These are phyloP conservation scores for Saxophila tyrrhenica DNA, from an alignment of 495 filamentous ascomycete genomes.

Conservation along the genomic window DNA sequence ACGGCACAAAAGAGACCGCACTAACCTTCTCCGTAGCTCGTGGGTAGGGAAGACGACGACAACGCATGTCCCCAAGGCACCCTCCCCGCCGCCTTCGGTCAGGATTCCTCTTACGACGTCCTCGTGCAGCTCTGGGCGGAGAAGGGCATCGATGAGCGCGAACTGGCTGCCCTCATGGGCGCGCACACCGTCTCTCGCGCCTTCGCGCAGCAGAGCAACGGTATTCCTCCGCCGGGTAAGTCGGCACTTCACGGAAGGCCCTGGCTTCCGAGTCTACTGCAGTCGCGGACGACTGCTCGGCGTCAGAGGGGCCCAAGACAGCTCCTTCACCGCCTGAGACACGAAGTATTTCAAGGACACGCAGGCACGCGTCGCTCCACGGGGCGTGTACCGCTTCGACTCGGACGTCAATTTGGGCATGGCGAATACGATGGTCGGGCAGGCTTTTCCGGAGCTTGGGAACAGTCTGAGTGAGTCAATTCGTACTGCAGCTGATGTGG, in stretches of 20 bases:
- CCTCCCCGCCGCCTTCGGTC: slow-evolving; percentile 25
- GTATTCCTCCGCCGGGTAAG: slow-evolving; percentile 20
- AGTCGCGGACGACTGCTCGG: background rate
- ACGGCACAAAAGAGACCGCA: no score
- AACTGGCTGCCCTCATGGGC: slow-evolving; percentile 39
- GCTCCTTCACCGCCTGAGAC: slow-evolving; percentile 36
- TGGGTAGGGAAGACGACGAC: slow-evolving; percentile 30
- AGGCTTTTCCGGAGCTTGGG: background rate
- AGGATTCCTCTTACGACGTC: slow-evolving; percentile 21
- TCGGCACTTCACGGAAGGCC: no score
- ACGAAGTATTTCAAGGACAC: slow-evolving; percentile 37
- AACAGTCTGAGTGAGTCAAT: background rate
- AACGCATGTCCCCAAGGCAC: slow-evolving; percentile 23
- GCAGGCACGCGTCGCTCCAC: slow-evolving; percentile 22
- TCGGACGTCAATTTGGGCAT: slow-evolving; percentile 32
- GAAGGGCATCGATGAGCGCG: slow-evolving; percentile 38
- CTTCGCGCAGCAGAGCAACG: slow-evolving; percentile 29
- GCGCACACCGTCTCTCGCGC: slow-evolving; percentile 37
- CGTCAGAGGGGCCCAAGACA: slow-evolving; percentile 28
- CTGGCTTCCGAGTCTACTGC: no score
- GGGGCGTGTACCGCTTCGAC: slow-evolving; percentile 35
- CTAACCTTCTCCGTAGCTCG: slow-evolving; percentile 26
- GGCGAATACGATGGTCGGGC: background rate
- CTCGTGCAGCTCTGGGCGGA: slow-evolving; percentile 35
- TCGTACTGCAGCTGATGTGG: background rate